Conservation (phyloP, 768 basidiomycete species). For the Postia placenta region DNA sequence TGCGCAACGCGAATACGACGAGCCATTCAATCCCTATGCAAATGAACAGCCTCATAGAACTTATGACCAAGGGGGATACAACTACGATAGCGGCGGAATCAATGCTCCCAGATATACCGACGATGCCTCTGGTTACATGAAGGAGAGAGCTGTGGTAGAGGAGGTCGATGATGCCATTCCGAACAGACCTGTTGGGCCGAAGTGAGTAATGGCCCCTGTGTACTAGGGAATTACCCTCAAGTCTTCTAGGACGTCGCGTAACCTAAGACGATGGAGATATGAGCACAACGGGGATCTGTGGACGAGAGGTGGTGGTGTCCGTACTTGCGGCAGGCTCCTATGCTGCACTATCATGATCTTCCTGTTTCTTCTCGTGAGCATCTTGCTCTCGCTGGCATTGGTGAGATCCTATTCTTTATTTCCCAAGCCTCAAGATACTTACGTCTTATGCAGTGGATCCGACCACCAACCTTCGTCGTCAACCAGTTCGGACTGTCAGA, state of each 20-base stretch:
- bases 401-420: slow-evolving; percentile 34
- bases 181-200: slow-evolving; percentile 14
- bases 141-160: slow-evolving; percentile 17
- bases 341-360: slow-evolving; percentile 68
- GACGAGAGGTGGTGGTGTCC: slow-evolving; percentile 58
- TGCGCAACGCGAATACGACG: slow-evolving; percentile 17
- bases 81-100: slow-evolving; percentile 6
- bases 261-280: slow-evolving; percentile 31
- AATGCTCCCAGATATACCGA: slow-evolving; percentile 18
- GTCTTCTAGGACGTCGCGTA: slow-evolving; percentile 15
- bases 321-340: slow-evolving; percentile 64
- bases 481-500: slow-evolving; percentile 27
- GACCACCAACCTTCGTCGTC: slow-evolving; percentile 63
- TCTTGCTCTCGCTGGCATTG: slow-evolving; percentile 59
- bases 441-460: slow-evolving; percentile 60
- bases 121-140: slow-evolving; percentile 16
- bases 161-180: slow-evolving; percentile 13
- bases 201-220: slow-evolving; percentile 17
- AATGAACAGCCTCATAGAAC: slow-evolving; percentile 39
- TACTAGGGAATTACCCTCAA: too few relatives aligned
- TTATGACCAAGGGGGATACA: slow-evolving; percentile 43
- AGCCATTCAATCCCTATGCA: slow-evolving; percentile 43
- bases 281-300: slow-evolving; percentile 60
- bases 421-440: neutral
- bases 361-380: slow-evolving; percentile 59